Conservation (phyloP, 139 green algal species). For the Chlamydomonas sphaeroides region DNA sequence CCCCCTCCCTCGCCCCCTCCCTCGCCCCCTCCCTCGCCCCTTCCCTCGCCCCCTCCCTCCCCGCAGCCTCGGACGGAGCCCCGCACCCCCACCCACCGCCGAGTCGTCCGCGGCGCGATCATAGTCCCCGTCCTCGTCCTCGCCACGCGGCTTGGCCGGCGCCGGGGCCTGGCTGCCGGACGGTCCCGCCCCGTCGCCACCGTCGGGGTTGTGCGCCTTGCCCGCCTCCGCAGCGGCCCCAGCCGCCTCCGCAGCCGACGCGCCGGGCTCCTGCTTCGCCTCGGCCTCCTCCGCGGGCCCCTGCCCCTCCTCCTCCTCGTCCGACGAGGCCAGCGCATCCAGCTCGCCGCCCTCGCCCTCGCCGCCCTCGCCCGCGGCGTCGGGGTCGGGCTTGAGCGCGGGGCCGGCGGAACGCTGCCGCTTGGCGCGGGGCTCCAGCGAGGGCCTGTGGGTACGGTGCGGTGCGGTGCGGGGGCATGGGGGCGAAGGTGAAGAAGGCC, state of each 20-base stretch:
- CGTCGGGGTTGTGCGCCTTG: too few species aligned
- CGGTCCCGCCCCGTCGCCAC: too few species aligned
- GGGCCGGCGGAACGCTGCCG: not conserved
- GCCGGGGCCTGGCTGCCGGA: not conserved
- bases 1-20: constrained; percentile 45
- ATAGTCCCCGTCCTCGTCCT: constrained; percentile 14
- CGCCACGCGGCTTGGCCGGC: constrained; percentile 3
- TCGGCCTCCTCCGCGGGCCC: not conserved
- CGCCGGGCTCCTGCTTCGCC: not conserved
- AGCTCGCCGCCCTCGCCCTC: not conserved
- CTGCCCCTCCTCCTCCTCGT: constrained; percentile 26
- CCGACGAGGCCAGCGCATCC: constrained; percentile 1
- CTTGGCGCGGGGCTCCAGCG: not conserved
- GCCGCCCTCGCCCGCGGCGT: not conserved
- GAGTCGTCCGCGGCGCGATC: constrained; percentile 15
- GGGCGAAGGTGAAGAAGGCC: too few species aligned
- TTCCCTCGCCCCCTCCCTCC: constrained; percentile 24
- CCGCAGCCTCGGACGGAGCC: not conserved
- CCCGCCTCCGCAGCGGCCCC: not conserved
- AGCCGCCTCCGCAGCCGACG: not conserved
- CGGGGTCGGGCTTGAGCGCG: too few species aligned
- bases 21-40: constrained; percentile 77
- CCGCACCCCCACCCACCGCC: not conserved
- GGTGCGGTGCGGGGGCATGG: too few species aligned
- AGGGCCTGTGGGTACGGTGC: too few species aligned